Conservation (phyloP, 2,329 filamentous ascomycete genomes). For the Aspergillus cejpii region DNA sequence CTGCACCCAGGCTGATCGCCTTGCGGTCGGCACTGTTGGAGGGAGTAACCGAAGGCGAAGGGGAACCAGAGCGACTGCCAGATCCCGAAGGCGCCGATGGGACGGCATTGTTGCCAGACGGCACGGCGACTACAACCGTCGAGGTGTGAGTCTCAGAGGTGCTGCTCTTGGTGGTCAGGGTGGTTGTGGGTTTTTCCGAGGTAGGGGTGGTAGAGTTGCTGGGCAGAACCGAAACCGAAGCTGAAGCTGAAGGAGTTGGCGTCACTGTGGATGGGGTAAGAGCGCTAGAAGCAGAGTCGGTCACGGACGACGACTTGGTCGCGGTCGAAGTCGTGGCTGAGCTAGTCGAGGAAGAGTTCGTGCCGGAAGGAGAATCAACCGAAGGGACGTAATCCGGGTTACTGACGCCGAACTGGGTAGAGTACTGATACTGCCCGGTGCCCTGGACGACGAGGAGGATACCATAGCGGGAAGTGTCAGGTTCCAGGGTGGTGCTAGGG, state of each 20-base stretch:
- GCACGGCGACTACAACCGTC: neutral
- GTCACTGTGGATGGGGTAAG: neutral
- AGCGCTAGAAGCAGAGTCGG: neutral
- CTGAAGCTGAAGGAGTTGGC: neutral
- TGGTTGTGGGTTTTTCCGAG: neutral
- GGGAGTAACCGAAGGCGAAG: constrained; percentile 14
- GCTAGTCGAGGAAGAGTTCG: constrained; percentile 4
- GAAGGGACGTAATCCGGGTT: constrained; percentile 20
- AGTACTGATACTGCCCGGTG: constrained; percentile 56
- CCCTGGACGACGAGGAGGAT: constrained; percentile 56
- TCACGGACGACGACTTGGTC: neutral
- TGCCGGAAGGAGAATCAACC: constrained; percentile 5
- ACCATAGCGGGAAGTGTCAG: constrained; percentile 51
- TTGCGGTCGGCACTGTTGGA: constrained; percentile 32
- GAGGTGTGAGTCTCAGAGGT: neutral
- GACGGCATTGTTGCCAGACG: constrained; percentile 6
- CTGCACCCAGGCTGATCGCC: constrained; percentile 30
- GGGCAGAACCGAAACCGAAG: neutral
- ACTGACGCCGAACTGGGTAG: constrained; percentile 55
- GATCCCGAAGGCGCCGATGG: constrained; percentile 11
- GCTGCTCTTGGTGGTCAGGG: neutral
- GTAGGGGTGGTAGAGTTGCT: neutral
- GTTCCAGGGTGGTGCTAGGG: constrained; percentile 44
- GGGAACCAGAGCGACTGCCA: constrained; percentile 8
- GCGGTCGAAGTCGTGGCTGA: neutral